Percentiles rank a stretch among this genome's conserved stretches.
Evolutionary conservation across 108 stramenopile genomes (phyloP).

Genomic region (Nitzschia sp.): DNA sequence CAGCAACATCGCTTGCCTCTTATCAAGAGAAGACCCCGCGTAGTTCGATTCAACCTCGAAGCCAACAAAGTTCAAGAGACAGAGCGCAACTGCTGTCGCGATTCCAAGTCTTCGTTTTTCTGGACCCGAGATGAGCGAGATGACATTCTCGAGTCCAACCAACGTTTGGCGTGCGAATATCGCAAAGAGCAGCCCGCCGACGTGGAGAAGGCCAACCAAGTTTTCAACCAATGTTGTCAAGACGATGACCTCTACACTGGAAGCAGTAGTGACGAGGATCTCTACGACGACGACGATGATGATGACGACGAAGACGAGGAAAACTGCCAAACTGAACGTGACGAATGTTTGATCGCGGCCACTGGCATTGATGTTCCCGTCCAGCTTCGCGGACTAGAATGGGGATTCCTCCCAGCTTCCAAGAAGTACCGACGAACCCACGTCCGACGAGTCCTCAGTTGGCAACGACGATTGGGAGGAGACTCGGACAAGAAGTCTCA

Average conservation of each 20-base stretch:
- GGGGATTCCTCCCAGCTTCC: slow-evolving; percentile 29
- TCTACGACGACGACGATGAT: slow-evolving; percentile 11
- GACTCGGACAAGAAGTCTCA: slow-evolving; percentile 4
- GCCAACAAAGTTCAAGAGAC: slow-evolving; percentile 24
- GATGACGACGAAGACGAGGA: background rate
- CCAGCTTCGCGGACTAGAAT: slow-evolving; percentile 33
- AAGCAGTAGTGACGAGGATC: slow-evolving; percentile 1
- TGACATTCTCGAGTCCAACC: slow-evolving; percentile 28
- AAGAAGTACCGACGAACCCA: slow-evolving; percentile 28
- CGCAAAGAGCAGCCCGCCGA: slow-evolving; percentile 12
- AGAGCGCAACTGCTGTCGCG: slow-evolving; percentile 1
- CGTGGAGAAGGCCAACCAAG: slow-evolving; percentile 25
- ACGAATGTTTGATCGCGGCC: slow-evolving; percentile 2
- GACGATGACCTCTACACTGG: background rate
- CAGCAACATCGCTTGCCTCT: slow-evolving; percentile 18
- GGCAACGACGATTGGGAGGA: slow-evolving; percentile 11
- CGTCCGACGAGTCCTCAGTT: slow-evolving; percentile 13
- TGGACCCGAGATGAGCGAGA: slow-evolving; percentile 40
- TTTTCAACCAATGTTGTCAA: slow-evolving; percentile 24
- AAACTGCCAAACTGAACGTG: slow-evolving; percentile 8
- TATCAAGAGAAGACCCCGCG: slow-evolving; percentile 11
- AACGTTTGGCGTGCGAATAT: slow-evolving; percentile 18
- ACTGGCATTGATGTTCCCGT: slow-evolving; percentile 15
- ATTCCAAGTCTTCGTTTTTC: slow-evolving; percentile 22
- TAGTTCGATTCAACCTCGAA: slow-evolving; percentile 14